Base-by-base conservation (phyloP, 169 alveolate genomes). In the Miamiensis avidus region DNA sequence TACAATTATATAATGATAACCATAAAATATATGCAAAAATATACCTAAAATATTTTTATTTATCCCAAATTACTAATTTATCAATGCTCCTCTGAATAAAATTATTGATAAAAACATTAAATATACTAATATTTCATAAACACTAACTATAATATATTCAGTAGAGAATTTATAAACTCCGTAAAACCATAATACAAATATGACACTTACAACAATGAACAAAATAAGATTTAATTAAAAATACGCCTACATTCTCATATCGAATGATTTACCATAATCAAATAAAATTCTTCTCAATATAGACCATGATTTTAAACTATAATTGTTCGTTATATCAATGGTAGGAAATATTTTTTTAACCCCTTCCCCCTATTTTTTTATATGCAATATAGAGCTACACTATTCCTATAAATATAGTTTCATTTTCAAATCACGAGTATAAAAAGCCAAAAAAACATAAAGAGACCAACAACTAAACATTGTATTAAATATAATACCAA, bases 231-330 rank as follows among this genome's bases (percentile, higher is more conserved):
- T 31, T 0, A 75, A 26, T 25, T 29, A 29, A 25, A 75, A 31
- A 75, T 31, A 75, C 31, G 81, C 81, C 33, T 75, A 34, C 31
- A 75, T 34, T 75, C 81, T 75, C 81, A n/a, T n/a, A n/a, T n/a
- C n/a, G n/a, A n/a, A n/a, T n/a, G n/a, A n/a, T n/a, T n/a, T n/a
- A n/a, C n/a, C 81, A 75, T 75, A 75, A 75, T 75, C 81, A 26
- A 75, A 75, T 27, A 75, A 75, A 6, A 75, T 20, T 75, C 81
- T 75, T 31, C 81, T 75, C 26, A 75, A 75, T 29, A 65, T 75
- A 25, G 81, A 75, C 81, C 81, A 75, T 25, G 81, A 34, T 75
- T 75, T 75, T 29, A 75, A 27, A 0, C 33, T 27, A 29, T 29
- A 75, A 75, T 34, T 34, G 33, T 75, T 65, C 25, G 81, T 75